A percentile compares a stretch with the other conserved stretches of the same genome.
These are phyloP conservation scores for Psilocybe cyanescens DNA, from an alignment of 768 basidiomycete species.

Conservation along the genomic window DNA sequence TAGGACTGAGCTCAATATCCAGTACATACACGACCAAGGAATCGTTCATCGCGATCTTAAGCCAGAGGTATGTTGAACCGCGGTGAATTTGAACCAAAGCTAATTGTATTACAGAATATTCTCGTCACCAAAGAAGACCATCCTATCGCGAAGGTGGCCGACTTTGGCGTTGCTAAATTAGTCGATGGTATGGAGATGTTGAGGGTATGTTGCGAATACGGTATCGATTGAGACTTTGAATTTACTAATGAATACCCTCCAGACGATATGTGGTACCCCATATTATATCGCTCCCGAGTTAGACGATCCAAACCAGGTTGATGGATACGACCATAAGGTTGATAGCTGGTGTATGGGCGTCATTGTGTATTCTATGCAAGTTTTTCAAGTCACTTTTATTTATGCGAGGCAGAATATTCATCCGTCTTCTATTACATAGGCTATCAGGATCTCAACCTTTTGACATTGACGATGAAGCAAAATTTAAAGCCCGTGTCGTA, in stretches of 20 bases:
- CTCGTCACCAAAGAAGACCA: neutral
- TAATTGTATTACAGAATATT: neutral
- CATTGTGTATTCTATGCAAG: neutral
- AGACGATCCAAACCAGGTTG: too few species aligned
- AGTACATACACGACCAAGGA: slow-evolving; percentile 6
- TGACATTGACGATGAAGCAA: neutral
- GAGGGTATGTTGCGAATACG: neutral
- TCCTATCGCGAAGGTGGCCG: neutral
- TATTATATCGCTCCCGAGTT: slow-evolving; percentile 3
- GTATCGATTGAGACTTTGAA: too few species aligned
- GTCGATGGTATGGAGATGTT: neutral
- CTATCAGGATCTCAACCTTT: neutral
- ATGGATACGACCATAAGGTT: neutral
- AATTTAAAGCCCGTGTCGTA: neutral
- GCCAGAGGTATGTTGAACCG: neutral
- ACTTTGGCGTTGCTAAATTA: neutral
- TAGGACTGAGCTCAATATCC: too few species aligned
- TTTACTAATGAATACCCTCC: neutral
- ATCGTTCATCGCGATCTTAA: slow-evolving; percentile 6
- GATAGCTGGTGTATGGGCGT: slow-evolving; percentile 7
- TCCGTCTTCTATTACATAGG: neutral
- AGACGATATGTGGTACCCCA: neutral
- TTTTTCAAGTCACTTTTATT: neutral
- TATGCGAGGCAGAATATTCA: neutral
- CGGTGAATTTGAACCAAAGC: too few species aligned